These are phyloP conservation scores for Aspergillus brasiliensis DNA, from an alignment of 2,329 filamentous ascomycete genomes.

Conservation along the genomic window DNA sequence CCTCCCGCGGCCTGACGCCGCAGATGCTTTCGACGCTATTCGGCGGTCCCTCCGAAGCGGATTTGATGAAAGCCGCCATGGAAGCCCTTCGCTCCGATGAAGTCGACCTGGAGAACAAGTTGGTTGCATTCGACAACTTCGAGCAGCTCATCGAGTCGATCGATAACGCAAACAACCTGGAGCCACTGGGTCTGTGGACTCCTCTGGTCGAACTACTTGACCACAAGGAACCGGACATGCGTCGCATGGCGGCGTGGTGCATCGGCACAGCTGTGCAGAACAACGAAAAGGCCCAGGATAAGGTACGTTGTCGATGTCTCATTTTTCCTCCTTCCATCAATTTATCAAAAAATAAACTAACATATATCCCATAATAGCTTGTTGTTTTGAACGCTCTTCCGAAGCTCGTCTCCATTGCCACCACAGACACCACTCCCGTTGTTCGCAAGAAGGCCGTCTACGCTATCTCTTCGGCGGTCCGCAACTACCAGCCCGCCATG, in stretches of 20 bases:
- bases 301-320: conserved; percentile 43
- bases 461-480: conserved; percentile 79
- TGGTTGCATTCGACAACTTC: conserved; percentile 90
- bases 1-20: conserved; percentile 59
- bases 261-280: conserved; percentile 95
- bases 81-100: conserved; percentile 68
- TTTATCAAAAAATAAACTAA: not conserved
- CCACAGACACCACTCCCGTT: conserved; percentile 60
- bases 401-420: conserved; percentile 66
- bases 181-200: conserved; percentile 75
- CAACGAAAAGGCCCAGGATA: conserved; percentile 82
- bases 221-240: conserved; percentile 69
- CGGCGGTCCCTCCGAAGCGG: conserved; percentile 84
- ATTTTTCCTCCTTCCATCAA: not conserved
- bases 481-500: conserved; percentile 83
- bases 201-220: conserved; percentile 73
- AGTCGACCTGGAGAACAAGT: conserved; percentile 71
- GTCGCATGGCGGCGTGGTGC: conserved; percentile 91
- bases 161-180: conserved; percentile 96
- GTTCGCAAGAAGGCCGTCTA: conserved; percentile 87
- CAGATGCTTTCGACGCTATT: conserved; percentile 73
- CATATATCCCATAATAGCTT: conserved; percentile 40
- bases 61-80: conserved; percentile 88
- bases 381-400: conserved; percentile 67
- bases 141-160: conserved; percentile 89